Evolutionary conservation across 352 stramenopile species (phyloP).

Genomic region (Sclerospora graminicola): DNA sequence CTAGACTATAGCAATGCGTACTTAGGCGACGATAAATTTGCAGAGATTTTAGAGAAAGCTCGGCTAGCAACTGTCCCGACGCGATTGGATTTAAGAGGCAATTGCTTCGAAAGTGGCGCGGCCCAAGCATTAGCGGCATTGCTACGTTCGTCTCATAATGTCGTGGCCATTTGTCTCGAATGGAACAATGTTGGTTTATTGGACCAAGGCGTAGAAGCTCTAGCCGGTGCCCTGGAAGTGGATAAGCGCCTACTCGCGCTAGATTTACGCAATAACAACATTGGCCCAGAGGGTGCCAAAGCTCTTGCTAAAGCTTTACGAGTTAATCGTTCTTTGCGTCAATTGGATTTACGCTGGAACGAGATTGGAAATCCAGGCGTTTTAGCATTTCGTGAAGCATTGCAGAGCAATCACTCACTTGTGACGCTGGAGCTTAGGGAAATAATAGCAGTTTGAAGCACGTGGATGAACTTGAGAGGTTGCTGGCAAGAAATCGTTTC

Average conservation of each 20-base stretch:
- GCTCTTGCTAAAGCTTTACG: constrained; percentile 42
- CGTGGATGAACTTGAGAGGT: constrained; percentile 46
- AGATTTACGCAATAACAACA: constrained; percentile 82
- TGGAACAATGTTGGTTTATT: constrained; percentile 81
- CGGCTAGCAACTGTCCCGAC: constrained; percentile 29
- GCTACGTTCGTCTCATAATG: constrained; percentile 36
- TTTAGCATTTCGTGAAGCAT: constrained; percentile 51
- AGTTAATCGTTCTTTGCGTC: constrained; percentile 52
- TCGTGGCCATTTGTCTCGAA: constrained; percentile 60
- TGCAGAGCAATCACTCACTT: constrained; percentile 64
- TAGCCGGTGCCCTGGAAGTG: constrained; percentile 48
- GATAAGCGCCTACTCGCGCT: constrained; percentile 54
- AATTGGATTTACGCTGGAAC: constrained; percentile 78
- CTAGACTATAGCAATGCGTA: too few relatives aligned
- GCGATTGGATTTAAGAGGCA: constrained; percentile 55
- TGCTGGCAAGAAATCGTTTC: constrained; percentile 50
- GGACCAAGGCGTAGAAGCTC: constrained; percentile 54
- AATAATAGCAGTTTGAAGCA: constrained; percentile 75
- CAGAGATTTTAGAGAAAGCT: constrained; percentile 41
- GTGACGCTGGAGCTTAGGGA: constrained; percentile 49
- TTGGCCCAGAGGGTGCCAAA: constrained; percentile 57
- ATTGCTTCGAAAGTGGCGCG: constrained; percentile 60
- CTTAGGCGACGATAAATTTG: too few relatives aligned
- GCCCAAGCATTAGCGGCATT: constrained; percentile 40
- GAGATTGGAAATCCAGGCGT: constrained; percentile 66